phyloP scores from a whole-genome alignment of 2,329 filamentous ascomycete genomes.

The Rhinocladiella similis region DNA sequence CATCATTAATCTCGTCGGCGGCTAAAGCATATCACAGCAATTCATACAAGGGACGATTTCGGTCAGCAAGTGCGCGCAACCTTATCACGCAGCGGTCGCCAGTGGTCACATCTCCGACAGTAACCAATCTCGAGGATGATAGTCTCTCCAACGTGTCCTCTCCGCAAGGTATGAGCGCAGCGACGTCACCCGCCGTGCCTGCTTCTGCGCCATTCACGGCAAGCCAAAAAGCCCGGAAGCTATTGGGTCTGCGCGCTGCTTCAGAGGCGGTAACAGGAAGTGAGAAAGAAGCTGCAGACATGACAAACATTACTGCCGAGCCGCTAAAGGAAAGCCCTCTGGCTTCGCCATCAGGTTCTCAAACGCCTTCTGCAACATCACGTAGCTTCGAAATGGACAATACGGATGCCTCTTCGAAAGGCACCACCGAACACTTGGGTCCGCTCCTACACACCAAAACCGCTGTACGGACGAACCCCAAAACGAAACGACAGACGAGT shows the following conservation, averaged over 20 bases:
- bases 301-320: slow-evolving; percentile 42
- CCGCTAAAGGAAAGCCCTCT: slow-evolving; percentile 53
- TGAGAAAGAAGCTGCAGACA: slow-evolving; percentile 51
- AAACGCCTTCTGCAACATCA: slow-evolving; percentile 60
- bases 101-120: slow-evolving; percentile 52
- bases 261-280: slow-evolving; percentile 68
- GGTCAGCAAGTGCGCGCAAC: slow-evolving; percentile 61
- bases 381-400: slow-evolving; percentile 80
- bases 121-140: slow-evolving; percentile 56
- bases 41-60: slow-evolving; percentile 52
- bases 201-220: slow-evolving; percentile 50
- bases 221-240: slow-evolving; percentile 60
- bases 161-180: slow-evolving; percentile 50
- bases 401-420: slow-evolving; percentile 58
- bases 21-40: slow-evolving; percentile 69
- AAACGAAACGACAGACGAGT: slow-evolving; percentile 91
- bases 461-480: slow-evolving; percentile 50
- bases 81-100: slow-evolving; percentile 42
- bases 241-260: slow-evolving; percentile 75
- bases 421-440: slow-evolving; percentile 47
- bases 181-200: slow-evolving; percentile 50
- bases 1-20: slow-evolving; percentile 55
- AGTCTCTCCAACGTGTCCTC: slow-evolving; percentile 38
- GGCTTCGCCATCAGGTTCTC: slow-evolving; percentile 70
- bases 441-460: slow-evolving; percentile 49